A percentile compares a stretch with the other conserved stretches of the same genome.
Conservation (phyloP, 2,329 filamentous ascomycete genomes). For the Curvularia verruculosa region DNA sequence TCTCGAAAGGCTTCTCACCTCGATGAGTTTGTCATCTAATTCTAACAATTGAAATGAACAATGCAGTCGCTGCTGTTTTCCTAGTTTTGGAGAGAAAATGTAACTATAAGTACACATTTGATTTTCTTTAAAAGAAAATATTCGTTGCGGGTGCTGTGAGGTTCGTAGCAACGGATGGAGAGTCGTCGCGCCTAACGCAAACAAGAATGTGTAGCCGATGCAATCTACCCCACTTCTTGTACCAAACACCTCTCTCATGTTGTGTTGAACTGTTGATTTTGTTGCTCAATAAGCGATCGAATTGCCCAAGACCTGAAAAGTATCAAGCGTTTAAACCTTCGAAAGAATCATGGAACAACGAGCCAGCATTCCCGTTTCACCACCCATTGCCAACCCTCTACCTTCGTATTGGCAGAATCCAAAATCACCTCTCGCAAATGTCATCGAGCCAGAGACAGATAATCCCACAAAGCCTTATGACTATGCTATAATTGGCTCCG, state of each 20-base stretch:
- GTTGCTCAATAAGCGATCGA: background rate
- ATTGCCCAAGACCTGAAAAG: background rate
- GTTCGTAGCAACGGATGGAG: background rate
- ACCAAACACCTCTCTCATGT: background rate
- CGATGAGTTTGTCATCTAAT: background rate
- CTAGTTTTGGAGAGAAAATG: background rate
- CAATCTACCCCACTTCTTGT: conserved; percentile 1
- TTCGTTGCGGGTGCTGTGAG: background rate
- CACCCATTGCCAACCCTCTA: conserved; percentile 43
- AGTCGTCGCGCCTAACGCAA: conserved; percentile 7
- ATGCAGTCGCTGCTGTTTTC: background rate
- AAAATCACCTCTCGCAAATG: conserved; percentile 45
- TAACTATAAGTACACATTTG: background rate
- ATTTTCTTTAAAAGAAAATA: background rate
- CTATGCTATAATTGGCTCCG: conserved; percentile 49
- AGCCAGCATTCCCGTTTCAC: conserved; percentile 36
- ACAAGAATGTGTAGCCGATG: conserved; percentile 14
- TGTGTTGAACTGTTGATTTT: background rate
- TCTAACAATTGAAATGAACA: background rate
- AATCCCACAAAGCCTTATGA: conserved; percentile 36
- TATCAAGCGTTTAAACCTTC: background rate
- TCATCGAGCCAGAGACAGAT: conserved; percentile 36
- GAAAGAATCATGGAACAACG: conserved; percentile 35
- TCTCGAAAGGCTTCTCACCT: background rate
- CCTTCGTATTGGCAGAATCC: conserved; percentile 53